phyloP scores from a whole-genome alignment of 1,284 basidiomycete genomes.

The Limonomyces culmigenus region DNA sequence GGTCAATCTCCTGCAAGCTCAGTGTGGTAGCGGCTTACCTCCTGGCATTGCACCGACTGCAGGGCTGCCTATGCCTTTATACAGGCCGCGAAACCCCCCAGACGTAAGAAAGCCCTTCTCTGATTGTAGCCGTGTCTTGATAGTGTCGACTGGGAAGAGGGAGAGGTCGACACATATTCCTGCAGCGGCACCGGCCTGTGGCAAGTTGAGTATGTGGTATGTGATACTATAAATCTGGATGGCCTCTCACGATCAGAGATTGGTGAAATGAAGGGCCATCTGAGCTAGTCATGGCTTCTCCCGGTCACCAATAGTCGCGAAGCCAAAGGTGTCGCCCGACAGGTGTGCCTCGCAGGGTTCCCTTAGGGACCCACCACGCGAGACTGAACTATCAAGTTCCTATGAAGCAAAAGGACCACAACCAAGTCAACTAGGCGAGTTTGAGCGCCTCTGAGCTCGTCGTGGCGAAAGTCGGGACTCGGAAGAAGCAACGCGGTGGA shows the following conservation, averaged over 20 bases:
- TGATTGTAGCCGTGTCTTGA: constrained; percentile 91
- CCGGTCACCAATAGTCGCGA: too few species aligned
- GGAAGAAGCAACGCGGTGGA: too few species aligned
- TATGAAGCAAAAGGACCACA: too few species aligned
- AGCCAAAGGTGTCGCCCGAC: too few species aligned
- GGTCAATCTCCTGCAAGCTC: neutral
- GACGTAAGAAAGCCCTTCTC: constrained; percentile 72
- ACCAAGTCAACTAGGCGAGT: too few species aligned
- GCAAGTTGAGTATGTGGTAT: too few species aligned
- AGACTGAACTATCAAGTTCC: too few species aligned
- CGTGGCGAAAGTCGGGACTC: too few species aligned
- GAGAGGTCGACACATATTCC: constrained; percentile 87
- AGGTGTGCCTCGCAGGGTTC: too few species aligned
- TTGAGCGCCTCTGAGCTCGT: too few species aligned
- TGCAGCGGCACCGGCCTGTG: constrained; percentile 77
- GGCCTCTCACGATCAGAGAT: neutral
- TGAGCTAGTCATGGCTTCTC: neutral
- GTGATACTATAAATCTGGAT: too few species aligned
- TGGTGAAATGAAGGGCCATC: neutral
- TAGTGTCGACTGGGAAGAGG: constrained; percentile 92
- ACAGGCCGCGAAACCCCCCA: constrained; percentile 86
- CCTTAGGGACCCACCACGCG: too few species aligned
- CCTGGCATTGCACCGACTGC: constrained; percentile 93
- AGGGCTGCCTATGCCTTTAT: constrained; percentile 90
- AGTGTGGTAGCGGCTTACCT: constrained; percentile 31